Conservation (phyloP, 108 stramenopile species). For the Epithemia pelagica region DNA sequence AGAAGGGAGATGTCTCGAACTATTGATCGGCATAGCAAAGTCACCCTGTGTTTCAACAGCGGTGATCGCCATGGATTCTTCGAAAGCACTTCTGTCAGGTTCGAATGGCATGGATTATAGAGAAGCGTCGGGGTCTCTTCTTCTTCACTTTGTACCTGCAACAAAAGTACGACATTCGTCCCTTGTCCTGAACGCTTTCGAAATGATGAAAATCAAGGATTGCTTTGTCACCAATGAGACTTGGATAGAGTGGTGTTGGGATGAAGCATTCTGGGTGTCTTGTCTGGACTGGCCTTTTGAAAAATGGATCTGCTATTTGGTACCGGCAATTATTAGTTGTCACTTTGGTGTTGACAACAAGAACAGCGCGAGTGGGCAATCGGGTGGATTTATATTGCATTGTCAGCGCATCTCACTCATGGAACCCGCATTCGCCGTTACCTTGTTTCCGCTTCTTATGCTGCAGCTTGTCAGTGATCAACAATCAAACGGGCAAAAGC, state of each 20-base stretch:
- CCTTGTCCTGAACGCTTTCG: neutral
- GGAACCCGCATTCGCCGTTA: conserved; percentile 50
- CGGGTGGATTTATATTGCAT: neutral
- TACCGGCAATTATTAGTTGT: conserved; percentile 57
- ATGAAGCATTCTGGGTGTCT: conserved; percentile 41
- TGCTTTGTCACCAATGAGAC: neutral
- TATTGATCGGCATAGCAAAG: neutral
- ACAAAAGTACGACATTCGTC: neutral
- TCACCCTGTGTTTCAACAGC: neutral
- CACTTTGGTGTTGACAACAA: conserved; percentile 25
- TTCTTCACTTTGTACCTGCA: neutral
- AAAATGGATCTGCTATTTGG: conserved; percentile 55
- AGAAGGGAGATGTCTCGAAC: neutral
- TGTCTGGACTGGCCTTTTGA: conserved; percentile 21
- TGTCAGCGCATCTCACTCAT: conserved; percentile 32
- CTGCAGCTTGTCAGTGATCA: conserved; percentile 30
- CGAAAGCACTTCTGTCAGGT: neutral
- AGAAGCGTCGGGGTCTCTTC: neutral
- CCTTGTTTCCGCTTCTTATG: conserved; percentile 54
- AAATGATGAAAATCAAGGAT: neutral
- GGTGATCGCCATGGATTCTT: neutral
- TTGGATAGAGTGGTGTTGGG: conserved; percentile 60
- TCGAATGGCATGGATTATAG: neutral
- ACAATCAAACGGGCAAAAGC: neutral
- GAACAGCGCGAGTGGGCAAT: conserved; percentile 5